phyloP scores from a whole-genome alignment of 768 basidiomycete genomes.

The Amyloporia xantha region DNA sequence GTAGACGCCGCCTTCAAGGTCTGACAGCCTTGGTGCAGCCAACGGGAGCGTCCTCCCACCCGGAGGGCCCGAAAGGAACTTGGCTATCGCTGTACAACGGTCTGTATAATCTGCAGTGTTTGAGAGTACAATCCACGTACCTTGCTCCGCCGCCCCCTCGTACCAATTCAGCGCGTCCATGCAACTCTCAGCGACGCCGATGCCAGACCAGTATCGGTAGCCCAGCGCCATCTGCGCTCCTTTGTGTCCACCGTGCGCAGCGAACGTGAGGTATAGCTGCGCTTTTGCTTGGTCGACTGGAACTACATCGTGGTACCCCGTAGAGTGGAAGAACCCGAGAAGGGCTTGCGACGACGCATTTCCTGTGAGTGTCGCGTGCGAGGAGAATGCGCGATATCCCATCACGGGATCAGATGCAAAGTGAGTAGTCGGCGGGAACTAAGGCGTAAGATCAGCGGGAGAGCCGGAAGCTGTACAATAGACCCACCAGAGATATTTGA shows the following conservation, averaged over 20 bases:
- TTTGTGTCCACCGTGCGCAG: slow-evolving; percentile 80
- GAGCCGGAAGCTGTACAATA: neutral
- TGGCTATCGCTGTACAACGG: slow-evolving; percentile 56
- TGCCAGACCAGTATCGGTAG: slow-evolving; percentile 94
- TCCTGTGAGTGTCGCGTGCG: slow-evolving; percentile 64
- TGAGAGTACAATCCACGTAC: slow-evolving; percentile 31
- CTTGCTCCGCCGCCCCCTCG: slow-evolving; percentile 79
- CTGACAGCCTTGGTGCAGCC: slow-evolving; percentile 76
- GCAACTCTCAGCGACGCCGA: slow-evolving; percentile 86
- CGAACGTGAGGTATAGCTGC: slow-evolving; percentile 89
- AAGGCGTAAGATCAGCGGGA: neutral
- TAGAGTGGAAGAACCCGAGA: slow-evolving; percentile 83
- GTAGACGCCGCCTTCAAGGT: slow-evolving; percentile 88
- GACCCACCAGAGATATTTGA: slow-evolving; percentile 58
- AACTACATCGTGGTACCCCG: slow-evolving; percentile 66
- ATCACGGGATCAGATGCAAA: slow-evolving; percentile 54
- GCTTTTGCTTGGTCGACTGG: slow-evolving; percentile 73
- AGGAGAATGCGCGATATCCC: slow-evolving; percentile 56
- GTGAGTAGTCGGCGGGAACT: slow-evolving; percentile 73
- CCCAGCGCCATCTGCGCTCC: slow-evolving; percentile 91
- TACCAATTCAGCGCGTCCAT: slow-evolving; percentile 83
- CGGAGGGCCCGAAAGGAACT: slow-evolving; percentile 80
- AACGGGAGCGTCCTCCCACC: slow-evolving; percentile 84
- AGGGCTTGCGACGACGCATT: slow-evolving; percentile 84
- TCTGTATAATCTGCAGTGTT: slow-evolving; percentile 2